Evolutionary conservation across 768 basidiomycete genomes (phyloP), one percentile per base, ranked within the genome.

Genomic region (Termitomyces sp.): DNA sequence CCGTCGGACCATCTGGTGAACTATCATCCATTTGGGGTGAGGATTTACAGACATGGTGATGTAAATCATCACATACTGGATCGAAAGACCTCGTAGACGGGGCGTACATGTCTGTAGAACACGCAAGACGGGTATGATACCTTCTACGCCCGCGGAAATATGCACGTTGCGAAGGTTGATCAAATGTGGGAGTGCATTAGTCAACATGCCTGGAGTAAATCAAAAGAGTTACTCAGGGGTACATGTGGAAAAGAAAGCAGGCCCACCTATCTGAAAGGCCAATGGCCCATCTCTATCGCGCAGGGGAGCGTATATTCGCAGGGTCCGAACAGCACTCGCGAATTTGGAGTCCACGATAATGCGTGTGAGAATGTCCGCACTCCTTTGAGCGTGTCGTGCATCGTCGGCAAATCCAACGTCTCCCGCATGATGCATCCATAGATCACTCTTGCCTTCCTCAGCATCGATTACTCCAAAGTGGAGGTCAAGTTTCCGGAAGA

Each of bases 321-420:
- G 61, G 16, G 81, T 83, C 62, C 75, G 73, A 42, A 89, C 79
- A 22, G 80, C 77, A 49, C 74, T 71, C 0, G 87, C 84, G 59
- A 88, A 89, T 4, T 73, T 65, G 0, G 76, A 64, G 63, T 89
- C 85, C 14, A 81, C 75, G 47, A 88, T 83, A 56, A 89, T 79
- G 34, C 84, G 75, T 0, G 84, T 85, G 37, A 90, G 74, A 55
- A 90, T 85, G 61, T 88, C 88, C 3, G 87, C 87, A 59, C 80
- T 87, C 18, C 86, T 80, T 59, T 83, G 85, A 0, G 82, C 81
- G 66, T 85, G 81, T 62, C 79, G 74, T 16, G 71, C 72, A 48
- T 84, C 79, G 7, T 76, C 70, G 37, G 60, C 56, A 13, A 54
- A 29, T 22, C 54, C 47, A 56, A 65, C 36, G n/a, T 61, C 54